These are phyloP conservation scores for Favolaschia claudopus DNA, from an alignment of 768 basidiomycete species.

Conservation along the genomic window DNA sequence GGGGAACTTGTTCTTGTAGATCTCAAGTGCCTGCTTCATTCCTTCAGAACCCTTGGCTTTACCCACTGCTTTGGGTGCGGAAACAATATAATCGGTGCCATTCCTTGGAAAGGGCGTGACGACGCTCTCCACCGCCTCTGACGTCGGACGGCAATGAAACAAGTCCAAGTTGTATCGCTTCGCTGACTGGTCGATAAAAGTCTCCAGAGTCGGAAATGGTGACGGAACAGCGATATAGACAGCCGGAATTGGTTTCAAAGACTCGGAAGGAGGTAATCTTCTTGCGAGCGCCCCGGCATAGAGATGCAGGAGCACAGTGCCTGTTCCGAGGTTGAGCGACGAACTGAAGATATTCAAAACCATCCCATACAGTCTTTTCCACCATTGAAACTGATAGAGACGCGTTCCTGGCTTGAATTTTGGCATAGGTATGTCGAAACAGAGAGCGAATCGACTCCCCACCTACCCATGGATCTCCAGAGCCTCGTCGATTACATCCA, in stretches of 20 bases:
- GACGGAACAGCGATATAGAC: constrained; percentile 92
- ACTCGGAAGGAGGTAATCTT: constrained; percentile 40
- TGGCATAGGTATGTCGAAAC: constrained; percentile 16
- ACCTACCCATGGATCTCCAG: constrained; percentile 86
- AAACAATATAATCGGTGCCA: constrained; percentile 30
- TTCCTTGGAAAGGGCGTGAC: constrained; percentile 42
- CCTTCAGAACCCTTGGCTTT: constrained; percentile 67
- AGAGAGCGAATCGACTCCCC: constrained; percentile 10
- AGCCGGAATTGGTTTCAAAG: constrained; percentile 60
- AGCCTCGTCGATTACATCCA: constrained; percentile 81
- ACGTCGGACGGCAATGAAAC: constrained; percentile 59
- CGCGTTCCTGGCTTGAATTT: constrained; percentile 62
- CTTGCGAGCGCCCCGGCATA: constrained; percentile 76
- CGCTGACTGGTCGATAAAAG: constrained; percentile 75
- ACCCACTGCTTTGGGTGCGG: constrained; percentile 49
- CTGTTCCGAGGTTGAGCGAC: constrained; percentile 48
- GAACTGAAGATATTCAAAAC: neutral
- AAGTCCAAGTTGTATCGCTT: constrained; percentile 78
- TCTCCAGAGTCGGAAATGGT: constrained; percentile 85
- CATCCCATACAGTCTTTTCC: constrained; percentile 92
- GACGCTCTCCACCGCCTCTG: constrained; percentile 56
- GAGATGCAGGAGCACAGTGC: constrained; percentile 94
- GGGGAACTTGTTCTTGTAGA: constrained; percentile 73
- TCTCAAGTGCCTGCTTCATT: constrained; percentile 81
- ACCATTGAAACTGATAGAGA: constrained; percentile 96